A percentile compares a stretch with the other conserved stretches of the same genome.
These are phyloP conservation scores for Grigorovia transvaalensis DNA, from an alignment of 805 yeast species.

Conservation along the genomic window DNA sequence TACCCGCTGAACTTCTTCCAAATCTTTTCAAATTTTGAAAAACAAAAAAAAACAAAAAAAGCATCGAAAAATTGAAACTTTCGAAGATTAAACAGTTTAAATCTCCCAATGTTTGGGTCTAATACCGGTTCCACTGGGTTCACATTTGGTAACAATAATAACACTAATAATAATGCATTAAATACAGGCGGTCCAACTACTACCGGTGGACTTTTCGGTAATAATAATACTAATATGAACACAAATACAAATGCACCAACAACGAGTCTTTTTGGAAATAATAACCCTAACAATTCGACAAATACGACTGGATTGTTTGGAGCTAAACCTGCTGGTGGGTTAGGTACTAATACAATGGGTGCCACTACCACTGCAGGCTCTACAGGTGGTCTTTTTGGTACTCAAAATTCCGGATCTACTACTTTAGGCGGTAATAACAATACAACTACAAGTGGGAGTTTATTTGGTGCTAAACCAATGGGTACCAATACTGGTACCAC, in stretches of 20 bases:
- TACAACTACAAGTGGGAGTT: slow-evolving; percentile 13
- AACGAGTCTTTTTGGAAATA: slow-evolving; percentile 10
- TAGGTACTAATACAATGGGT: slow-evolving; percentile 10
- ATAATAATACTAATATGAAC: not conserved
- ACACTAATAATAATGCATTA: not conserved
- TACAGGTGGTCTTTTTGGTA: slow-evolving; percentile 2
- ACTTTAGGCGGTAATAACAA: slow-evolving; percentile 5
- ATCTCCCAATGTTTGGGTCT: not conserved
- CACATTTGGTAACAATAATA: slow-evolving; percentile 2
- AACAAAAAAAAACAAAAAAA: not conserved
- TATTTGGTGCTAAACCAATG: slow-evolving; percentile 19
- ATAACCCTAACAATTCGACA: slow-evolving; percentile 1
- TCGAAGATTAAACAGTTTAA: not conserved
- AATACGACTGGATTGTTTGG: slow-evolving; percentile 19
- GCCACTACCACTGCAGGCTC: not conserved
- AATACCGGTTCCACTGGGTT: slow-evolving; percentile 1
- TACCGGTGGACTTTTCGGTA: not conserved
- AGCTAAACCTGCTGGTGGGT: slow-evolving; percentile 11
- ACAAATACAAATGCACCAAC: slow-evolving; percentile 3
- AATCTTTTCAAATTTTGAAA: no score
- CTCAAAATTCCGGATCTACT: slow-evolving; percentile 3
- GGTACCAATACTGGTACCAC: slow-evolving; percentile 11
- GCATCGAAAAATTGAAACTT: not conserved
- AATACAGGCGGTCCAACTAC: slow-evolving; percentile 7
- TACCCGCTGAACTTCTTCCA: no score